These are phyloP conservation scores for Allium cepa DNA, from an alignment of 106 monocot species.

Conservation along the genomic window DNA sequence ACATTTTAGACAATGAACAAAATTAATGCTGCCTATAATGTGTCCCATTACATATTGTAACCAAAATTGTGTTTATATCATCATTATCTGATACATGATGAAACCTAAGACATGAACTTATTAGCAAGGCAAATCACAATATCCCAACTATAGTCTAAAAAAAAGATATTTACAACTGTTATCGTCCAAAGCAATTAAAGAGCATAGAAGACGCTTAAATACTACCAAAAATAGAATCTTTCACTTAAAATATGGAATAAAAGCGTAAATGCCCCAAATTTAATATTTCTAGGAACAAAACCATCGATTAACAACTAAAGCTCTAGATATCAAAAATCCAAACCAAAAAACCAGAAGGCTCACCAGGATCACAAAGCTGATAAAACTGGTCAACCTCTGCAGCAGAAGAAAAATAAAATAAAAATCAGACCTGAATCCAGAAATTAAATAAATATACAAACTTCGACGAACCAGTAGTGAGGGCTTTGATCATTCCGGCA, in stretches of 20 bases:
- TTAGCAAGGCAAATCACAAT: too few relatives aligned
- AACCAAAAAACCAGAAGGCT: conserved; percentile 2
- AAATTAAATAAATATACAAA: background rate
- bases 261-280: background rate
- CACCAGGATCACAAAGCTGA: conserved; percentile 59
- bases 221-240: background rate
- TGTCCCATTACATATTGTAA: background rate
- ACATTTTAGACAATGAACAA: too few relatives aligned
- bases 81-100: too few relatives aligned
- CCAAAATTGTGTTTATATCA: too few relatives aligned
- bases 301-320: background rate
- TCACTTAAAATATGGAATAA: background rate
- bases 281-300: background rate
- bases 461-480: conserved; percentile 39
- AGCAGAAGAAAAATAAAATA: background rate
- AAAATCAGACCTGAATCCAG: background rate
- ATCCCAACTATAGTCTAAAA: background rate
- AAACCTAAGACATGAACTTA: too few relatives aligned
- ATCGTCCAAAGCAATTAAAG: background rate
- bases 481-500: conserved; percentile 62
- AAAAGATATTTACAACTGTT: background rate
- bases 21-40: too few relatives aligned
- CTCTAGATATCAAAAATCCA: background rate
- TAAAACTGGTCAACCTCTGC: conserved; percentile 65
- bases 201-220: background rate